Conservation (phyloP, 73 alveolate genomes). For the Effrenium voratum region DNA sequence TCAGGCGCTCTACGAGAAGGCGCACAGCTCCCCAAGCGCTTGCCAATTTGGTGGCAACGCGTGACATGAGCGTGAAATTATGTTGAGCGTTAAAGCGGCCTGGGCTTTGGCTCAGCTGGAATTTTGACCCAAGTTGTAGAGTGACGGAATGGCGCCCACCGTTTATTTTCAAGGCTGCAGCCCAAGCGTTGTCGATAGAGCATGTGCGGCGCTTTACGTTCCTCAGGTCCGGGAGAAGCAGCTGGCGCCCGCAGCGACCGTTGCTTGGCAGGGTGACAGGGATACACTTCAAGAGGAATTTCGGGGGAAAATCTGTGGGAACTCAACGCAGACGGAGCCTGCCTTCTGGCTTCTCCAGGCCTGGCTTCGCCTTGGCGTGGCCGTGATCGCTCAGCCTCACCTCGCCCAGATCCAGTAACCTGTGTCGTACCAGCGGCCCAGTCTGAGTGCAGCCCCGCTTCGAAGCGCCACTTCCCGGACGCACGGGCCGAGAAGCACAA, state of each 20-base stretch:
- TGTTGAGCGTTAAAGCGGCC: too few species aligned
- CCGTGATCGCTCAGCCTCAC: slow-evolving; percentile 43
- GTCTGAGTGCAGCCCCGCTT: too few species aligned
- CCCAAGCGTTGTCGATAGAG: neutral
- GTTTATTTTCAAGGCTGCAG: too few species aligned
- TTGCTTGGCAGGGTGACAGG: neutral
- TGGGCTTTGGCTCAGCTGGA: too few species aligned
- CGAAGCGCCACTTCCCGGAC: slow-evolving; percentile 16
- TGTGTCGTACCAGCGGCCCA: too few species aligned
- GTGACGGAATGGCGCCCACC: too few species aligned
- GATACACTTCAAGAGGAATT: neutral
- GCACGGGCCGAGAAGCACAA: slow-evolving; percentile 46
- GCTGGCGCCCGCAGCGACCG: slow-evolving; percentile 51
- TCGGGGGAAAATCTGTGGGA: neutral
- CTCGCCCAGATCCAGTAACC: slow-evolving; percentile 17
- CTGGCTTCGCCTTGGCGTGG: slow-evolving; percentile 83
- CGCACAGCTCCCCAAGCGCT: too few species aligned
- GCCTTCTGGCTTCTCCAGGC: neutral
- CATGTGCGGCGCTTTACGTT: neutral
- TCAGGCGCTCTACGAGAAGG: slow-evolving; percentile 63
- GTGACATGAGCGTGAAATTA: too few species aligned
- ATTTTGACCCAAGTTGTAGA: too few species aligned
- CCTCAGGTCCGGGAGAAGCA: neutral
- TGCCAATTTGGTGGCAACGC: too few species aligned
- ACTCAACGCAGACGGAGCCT: too few species aligned